Percentiles rank a stretch among this genome's conserved stretches.
Conservation (phyloP, 768 basidiomycete species). For the Dioszegia hungarica region DNA sequence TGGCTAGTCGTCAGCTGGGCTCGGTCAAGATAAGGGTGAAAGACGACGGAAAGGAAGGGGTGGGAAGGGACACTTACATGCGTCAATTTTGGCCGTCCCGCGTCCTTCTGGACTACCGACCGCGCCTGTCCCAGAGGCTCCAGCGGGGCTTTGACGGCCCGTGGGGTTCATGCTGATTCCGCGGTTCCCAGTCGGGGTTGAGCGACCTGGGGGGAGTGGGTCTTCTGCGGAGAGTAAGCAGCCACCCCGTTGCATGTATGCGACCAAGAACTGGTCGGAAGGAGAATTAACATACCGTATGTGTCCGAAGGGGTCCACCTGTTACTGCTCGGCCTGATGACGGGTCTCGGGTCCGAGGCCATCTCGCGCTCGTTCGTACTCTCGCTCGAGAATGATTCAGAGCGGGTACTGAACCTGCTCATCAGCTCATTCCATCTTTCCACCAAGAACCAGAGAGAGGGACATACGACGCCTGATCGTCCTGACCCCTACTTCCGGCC, state of each 20-base stretch:
- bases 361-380: conserved; percentile 16
- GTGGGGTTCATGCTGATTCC: conserved; percentile 1
- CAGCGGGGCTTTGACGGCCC: conserved; percentile 19
- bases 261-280: not conserved
- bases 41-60: too few relatives aligned
- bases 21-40: not conserved
- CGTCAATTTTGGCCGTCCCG: conserved; percentile 37
- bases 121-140: not conserved
- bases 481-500: not conserved
- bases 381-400: conserved; percentile 32
- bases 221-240: conserved; percentile 29
- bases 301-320: conserved; percentile 45
- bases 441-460: not conserved
- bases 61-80: too few relatives aligned
- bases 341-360: conserved; percentile 13
- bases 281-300: conserved; percentile 29
- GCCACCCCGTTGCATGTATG: not conserved
- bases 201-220: conserved; percentile 21
- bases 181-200: conserved; percentile 3
- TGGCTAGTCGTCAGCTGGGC: conserved; percentile 26
- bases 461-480: conserved; percentile 22
- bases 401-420: conserved; percentile 15
- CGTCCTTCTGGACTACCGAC: conserved; percentile 31
- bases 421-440: conserved; percentile 1
- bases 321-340: conserved; percentile 17